phyloP scores from a whole-genome alignment of 208 protist species.

The Crithidia mellificae region DNA sequence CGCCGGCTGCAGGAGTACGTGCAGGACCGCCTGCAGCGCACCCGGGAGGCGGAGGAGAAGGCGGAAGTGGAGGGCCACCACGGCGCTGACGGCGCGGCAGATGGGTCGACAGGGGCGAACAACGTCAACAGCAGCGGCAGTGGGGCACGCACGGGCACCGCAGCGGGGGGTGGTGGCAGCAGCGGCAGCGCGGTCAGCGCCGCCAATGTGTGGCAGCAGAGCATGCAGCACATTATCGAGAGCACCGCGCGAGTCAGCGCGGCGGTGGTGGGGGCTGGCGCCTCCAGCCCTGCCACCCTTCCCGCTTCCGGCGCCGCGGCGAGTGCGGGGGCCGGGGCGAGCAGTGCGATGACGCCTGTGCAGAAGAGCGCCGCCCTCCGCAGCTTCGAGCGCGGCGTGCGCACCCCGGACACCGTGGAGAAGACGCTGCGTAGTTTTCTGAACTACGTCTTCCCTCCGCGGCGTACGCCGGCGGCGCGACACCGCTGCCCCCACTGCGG shows the following conservation, averaged over 20 bases:
- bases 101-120: not conserved
- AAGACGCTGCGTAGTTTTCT: slow-evolving; percentile 59
- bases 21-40: slow-evolving; percentile 55
- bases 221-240: slow-evolving; percentile 34
- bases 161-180: not conserved
- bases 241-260: slow-evolving; percentile 31
- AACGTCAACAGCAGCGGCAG: not conserved
- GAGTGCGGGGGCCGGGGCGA: not conserved
- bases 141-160: slow-evolving; percentile 1
- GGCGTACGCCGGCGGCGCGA: slow-evolving; percentile 27
- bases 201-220: slow-evolving; percentile 20
- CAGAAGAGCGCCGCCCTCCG: slow-evolving; percentile 22
- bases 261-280: slow-evolving; percentile 9
- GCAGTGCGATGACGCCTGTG: not conserved
- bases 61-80: slow-evolving; percentile 16
- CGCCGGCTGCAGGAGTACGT: slow-evolving; percentile 69
- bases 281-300: not conserved
- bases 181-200: not conserved
- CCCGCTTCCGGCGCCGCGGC: not conserved
- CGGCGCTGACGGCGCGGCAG: not conserved
- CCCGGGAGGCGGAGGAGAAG: slow-evolving; percentile 33
- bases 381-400: slow-evolving; percentile 29
- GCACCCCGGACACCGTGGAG: slow-evolving; percentile 44
- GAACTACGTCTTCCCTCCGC: slow-evolving; percentile 60
- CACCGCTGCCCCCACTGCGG: slow-evolving; percentile 73